Evolutionary conservation across 495 filamentous ascomycete genomes (phyloP).

Genomic region (Coniosporium apollinis): DNA sequence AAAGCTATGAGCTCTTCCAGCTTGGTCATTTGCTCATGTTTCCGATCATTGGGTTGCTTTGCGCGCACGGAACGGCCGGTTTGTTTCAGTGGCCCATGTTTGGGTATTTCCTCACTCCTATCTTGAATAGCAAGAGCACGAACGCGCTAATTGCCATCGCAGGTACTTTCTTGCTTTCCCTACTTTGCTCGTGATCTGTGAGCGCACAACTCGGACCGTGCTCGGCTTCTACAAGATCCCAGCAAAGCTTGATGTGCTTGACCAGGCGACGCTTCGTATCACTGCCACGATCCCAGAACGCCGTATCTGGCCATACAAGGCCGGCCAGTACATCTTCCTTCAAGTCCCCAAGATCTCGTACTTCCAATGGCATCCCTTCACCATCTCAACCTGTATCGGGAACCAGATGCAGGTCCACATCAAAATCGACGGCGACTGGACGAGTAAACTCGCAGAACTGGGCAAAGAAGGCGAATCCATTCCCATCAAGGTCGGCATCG

Average conservation of each 20-base stretch:
- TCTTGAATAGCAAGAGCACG: no score
- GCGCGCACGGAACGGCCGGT: slow-evolving; percentile 20
- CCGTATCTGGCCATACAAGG: slow-evolving; percentile 22
- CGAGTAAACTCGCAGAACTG: slow-evolving; percentile 9
- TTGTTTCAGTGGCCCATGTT: slow-evolving; percentile 24
- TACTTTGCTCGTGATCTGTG: slow-evolving; percentile 17
- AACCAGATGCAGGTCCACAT: slow-evolving; percentile 20
- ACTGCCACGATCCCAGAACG: slow-evolving; percentile 16
- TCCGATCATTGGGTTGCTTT: slow-evolving; percentile 22
- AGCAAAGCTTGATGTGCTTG: slow-evolving; percentile 18
- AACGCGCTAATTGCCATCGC: no score
- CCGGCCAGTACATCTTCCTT: slow-evolving; percentile 26
- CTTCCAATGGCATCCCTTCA: slow-evolving; percentile 27
- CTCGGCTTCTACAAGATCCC: slow-evolving; percentile 17
- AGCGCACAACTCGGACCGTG: slow-evolving; percentile 15
- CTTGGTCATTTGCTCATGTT: slow-evolving; percentile 25
- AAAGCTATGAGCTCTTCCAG: slow-evolving; percentile 25
- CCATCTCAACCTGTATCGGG: slow-evolving; percentile 18
- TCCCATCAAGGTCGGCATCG: slow-evolving; percentile 15
- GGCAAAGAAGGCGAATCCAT: not conserved
- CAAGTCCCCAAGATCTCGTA: slow-evolving; percentile 20
- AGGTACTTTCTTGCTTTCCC: slow-evolving; percentile 25
- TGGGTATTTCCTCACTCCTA: no score
- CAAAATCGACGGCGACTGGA: slow-evolving; percentile 22
- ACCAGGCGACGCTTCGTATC: slow-evolving; percentile 21